Evolutionary conservation across 2,329 filamentous ascomycete genomes (phyloP).

Genomic region (Venturia asperata): DNA sequence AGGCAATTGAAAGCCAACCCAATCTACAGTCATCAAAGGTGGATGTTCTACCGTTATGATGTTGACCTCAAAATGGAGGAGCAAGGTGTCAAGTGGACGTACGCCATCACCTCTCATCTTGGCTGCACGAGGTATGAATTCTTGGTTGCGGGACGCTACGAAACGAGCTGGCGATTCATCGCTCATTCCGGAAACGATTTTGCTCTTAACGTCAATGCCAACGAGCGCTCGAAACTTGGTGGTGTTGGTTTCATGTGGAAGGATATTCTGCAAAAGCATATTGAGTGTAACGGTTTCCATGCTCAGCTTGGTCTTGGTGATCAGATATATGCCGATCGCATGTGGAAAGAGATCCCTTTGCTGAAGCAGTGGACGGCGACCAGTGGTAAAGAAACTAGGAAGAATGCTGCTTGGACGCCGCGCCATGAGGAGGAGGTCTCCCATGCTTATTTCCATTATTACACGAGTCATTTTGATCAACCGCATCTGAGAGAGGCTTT

Average conservation of each 20-base stretch:
- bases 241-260: slow-evolving; percentile 98
- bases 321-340: slow-evolving; percentile 88
- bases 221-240: slow-evolving; percentile 76
- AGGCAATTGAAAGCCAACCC: slow-evolving; percentile 73
- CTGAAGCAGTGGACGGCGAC: slow-evolving; percentile 93
- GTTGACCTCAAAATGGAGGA: slow-evolving; percentile 87
- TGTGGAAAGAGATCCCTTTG: slow-evolving; percentile 93
- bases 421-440: slow-evolving; percentile 91
- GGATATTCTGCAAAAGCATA: slow-evolving; percentile 93
- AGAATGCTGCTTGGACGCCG: slow-evolving; percentile 85
- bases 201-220: slow-evolving; percentile 75
- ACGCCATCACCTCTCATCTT: slow-evolving; percentile 92
- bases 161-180: slow-evolving; percentile 92
- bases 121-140: slow-evolving; percentile 99
- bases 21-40: slow-evolving; percentile 85
- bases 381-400: slow-evolving; percentile 86
- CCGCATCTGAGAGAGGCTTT: slow-evolving; percentile 91
- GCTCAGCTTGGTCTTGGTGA: slow-evolving; percentile 86
- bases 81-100: slow-evolving; percentile 81
- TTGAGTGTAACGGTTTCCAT: slow-evolving; percentile 93
- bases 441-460: slow-evolving; percentile 98
- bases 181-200: slow-evolving; percentile 97
- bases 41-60: slow-evolving; percentile 95
- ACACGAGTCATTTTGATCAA: slow-evolving; percentile 97
- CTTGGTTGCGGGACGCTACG: slow-evolving; percentile 79